Conservation (phyloP, 306 rosid genomes). For the Medicago arabica region DNA sequence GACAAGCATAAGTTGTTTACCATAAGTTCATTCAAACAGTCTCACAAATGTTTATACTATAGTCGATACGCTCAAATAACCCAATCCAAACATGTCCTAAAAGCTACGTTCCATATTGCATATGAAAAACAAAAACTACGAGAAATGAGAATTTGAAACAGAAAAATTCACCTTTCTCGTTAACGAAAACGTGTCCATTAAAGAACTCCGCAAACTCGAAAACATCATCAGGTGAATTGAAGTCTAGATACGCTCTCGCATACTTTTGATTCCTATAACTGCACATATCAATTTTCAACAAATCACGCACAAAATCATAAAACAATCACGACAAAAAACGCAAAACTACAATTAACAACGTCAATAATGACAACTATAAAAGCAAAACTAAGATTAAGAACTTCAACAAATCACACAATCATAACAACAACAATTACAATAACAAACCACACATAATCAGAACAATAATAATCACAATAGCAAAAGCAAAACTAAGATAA, state of each 20-base stretch:
- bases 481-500: too few relatives aligned
- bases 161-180: conserved; percentile 71
- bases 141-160: background rate
- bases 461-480: too few relatives aligned
- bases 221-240: conserved; percentile 76
- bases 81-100: background rate
- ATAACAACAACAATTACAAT: too few relatives aligned
- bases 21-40: background rate
- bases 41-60: background rate
- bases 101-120: background rate
- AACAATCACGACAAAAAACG: too few relatives aligned
- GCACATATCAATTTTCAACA: conserved; percentile 48
- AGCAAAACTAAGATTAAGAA: too few relatives aligned
- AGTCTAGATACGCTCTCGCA: conserved; percentile 86
- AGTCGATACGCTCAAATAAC: background rate
- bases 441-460: too few relatives aligned
- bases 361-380: too few relatives aligned
- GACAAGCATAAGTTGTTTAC: background rate
- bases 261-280: conserved; percentile 77
- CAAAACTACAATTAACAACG: too few relatives aligned
- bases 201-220: conserved; percentile 83
- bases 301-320: too few relatives aligned
- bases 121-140: background rate
- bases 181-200: conserved; percentile 89
- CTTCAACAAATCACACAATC: too few relatives aligned